Evolutionary conservation across 2,329 filamentous ascomycete species (phyloP).

Genomic region (Fusarium solani-melongenae): DNA sequence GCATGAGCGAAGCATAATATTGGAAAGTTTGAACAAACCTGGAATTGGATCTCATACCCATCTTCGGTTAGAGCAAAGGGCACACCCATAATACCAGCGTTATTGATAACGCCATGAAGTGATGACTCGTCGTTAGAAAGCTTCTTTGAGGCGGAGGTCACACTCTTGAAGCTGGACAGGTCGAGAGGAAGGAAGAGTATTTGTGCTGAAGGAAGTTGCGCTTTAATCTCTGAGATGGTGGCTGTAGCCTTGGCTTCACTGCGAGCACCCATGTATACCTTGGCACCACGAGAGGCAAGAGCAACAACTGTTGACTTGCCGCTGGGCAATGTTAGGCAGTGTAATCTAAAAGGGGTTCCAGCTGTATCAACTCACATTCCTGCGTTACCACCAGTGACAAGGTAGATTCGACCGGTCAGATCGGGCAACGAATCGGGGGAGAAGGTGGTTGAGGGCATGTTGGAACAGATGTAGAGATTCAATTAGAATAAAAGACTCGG

Average conservation of each 20-base stretch:
- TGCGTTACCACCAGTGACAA: conserved; percentile 58
- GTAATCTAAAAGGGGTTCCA: too few relatives aligned
- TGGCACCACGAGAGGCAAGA: conserved; percentile 51
- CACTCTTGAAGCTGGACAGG: conserved; percentile 48
- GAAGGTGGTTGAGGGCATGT: conserved; percentile 43
- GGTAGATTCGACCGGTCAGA: conserved; percentile 55
- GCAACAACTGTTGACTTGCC: conserved; percentile 51
- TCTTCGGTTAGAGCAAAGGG: conserved; percentile 26
- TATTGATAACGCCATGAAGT: conserved; percentile 53
- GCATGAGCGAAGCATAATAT: too few relatives aligned
- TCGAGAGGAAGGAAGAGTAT: conserved; percentile 51
- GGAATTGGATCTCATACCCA: conserved; percentile 41
- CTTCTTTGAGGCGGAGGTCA: conserved; percentile 48
- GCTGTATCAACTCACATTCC: conserved; percentile 52
- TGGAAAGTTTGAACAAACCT: conserved; percentile 22
- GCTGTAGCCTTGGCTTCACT: conserved; percentile 47
- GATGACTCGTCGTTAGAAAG: conserved; percentile 44
- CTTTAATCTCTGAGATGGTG: conserved; percentile 49
- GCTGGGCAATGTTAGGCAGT: conserved; percentile 11
- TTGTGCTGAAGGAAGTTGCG: conserved; percentile 44
- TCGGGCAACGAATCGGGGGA: conserved; percentile 54
- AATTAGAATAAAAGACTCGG: background rate
- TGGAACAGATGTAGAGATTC: background rate
- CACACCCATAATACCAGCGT: conserved; percentile 54
- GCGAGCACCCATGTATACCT: conserved; percentile 55